These are phyloP conservation scores for Debaryomyces sp. DNA, from an alignment of 1,139 yeast genomes.

Conservation along the genomic window DNA sequence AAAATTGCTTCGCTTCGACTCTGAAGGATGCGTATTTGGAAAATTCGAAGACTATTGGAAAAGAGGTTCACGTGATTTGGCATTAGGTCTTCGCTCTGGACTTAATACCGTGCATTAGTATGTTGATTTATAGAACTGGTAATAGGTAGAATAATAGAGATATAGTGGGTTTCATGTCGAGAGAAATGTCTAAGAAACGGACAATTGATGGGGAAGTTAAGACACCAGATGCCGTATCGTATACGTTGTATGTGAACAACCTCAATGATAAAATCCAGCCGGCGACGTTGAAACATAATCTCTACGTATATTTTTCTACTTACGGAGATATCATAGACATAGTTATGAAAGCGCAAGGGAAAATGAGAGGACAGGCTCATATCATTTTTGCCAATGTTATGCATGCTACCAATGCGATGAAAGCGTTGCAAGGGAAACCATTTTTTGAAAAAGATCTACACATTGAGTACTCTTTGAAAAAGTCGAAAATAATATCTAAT, in stretches of 20 bases:
- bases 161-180: neutral
- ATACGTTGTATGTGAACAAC: constrained; percentile 67
- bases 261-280: constrained; percentile 63
- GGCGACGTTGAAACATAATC: constrained; percentile 48
- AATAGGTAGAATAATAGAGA: neutral
- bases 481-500: constrained; percentile 29
- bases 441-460: constrained; percentile 61
- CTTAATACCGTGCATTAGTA: neutral
- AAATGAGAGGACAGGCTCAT: constrained; percentile 80
- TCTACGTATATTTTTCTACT: constrained; percentile 65
- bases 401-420: constrained; percentile 57
- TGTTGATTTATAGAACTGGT: neutral
- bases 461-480: constrained; percentile 49
- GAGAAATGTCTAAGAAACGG: constrained; percentile 10
- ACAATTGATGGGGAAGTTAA: neutral
- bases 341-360: constrained; percentile 42
- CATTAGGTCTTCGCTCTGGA: neutral
- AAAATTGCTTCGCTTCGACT: neutral
- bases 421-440: constrained; percentile 46
- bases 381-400: constrained; percentile 53
- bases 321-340: constrained; percentile 71
- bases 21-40: neutral
- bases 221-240: constrained; percentile 16
- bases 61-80: neutral
- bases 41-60: neutral